phyloP scores from a whole-genome alignment of 306 rosid genomes.

The Corylus avellana region DNA sequence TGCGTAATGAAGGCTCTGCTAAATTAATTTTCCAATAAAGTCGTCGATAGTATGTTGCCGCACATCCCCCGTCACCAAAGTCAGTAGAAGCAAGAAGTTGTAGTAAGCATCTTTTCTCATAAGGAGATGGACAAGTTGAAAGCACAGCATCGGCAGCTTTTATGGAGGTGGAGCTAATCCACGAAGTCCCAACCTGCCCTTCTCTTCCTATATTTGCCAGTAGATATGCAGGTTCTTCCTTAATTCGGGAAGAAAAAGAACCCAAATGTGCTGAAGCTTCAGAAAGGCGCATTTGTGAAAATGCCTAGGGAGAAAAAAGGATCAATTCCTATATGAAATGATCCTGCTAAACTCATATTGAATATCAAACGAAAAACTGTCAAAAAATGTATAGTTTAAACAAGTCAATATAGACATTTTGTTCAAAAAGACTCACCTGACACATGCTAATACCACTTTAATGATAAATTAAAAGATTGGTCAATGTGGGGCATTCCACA shows the following conservation, averaged over 20 bases:
- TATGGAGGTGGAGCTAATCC: conserved; percentile 88
- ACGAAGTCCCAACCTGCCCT: conserved; percentile 63
- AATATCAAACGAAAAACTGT: not conserved
- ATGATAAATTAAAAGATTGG: not conserved
- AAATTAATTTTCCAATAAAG: conserved; percentile 85
- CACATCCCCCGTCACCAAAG: conserved; percentile 89
- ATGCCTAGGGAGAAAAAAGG: conserved; percentile 53
- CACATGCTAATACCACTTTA: not conserved
- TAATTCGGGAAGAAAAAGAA: conserved; percentile 88
- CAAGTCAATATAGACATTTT: not conserved
- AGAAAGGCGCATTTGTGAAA: conserved; percentile 93
- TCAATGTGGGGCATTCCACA: not conserved
- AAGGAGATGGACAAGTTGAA: conserved; percentile 90
- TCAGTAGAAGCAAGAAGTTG: conserved; percentile 92
- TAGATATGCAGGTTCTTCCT: conserved; percentile 65
- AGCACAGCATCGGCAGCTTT: conserved; percentile 91
- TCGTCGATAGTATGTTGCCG: conserved; percentile 64
- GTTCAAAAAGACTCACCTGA: not conserved
- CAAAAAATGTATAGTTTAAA: not conserved
- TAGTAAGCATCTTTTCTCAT: conserved; percentile 91
- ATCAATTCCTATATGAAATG: conserved; percentile 8
- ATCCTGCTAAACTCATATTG: not conserved
- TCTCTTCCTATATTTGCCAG: conserved; percentile 71
- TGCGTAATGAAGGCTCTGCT: conserved; percentile 82
- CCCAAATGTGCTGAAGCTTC: conserved; percentile 98